phyloP scores from a whole-genome alignment of 1,284 basidiomycete genomes.

The Hortiboletus rubellus region DNA sequence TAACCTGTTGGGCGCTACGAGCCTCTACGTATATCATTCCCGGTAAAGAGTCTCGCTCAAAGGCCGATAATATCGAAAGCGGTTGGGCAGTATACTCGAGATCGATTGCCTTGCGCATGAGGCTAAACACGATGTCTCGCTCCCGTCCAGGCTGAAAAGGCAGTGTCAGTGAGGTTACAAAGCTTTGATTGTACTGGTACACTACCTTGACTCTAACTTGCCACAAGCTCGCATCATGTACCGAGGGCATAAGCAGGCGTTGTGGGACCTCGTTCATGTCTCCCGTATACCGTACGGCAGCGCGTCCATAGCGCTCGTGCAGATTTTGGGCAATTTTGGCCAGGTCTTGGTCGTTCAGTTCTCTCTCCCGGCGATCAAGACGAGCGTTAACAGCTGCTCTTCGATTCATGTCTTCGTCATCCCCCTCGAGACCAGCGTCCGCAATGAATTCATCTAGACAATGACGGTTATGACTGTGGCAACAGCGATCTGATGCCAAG shows the following conservation, averaged over 20 bases:
- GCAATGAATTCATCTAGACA: constrained; percentile 80
- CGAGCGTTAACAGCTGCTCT: constrained; percentile 71
- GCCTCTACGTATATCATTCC: constrained; percentile 98
- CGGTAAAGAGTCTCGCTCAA: constrained; percentile 92
- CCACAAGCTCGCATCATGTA: constrained; percentile 95
- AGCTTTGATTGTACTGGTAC: constrained; percentile 3
- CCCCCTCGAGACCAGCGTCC: constrained; percentile 64
- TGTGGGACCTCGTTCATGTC: constrained; percentile 96
- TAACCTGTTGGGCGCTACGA: constrained; percentile 83
- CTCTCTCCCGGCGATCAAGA: constrained; percentile 74
- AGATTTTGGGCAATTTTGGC: constrained; percentile 86
- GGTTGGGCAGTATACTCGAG: constrained; percentile 75
- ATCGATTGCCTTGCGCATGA: constrained; percentile 91
- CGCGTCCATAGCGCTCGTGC: constrained; percentile 76
- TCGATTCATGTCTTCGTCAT: constrained; percentile 66
- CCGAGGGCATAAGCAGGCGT: constrained; percentile 90
- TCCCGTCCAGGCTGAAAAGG: constrained; percentile 79
- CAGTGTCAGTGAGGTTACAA: background rate
- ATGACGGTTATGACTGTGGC: constrained; percentile 12
- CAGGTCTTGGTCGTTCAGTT: constrained; percentile 81
- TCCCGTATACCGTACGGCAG: constrained; percentile 75
- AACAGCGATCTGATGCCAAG: background rate
- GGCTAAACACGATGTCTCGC: constrained; percentile 88
- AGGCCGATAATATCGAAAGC: constrained; percentile 87
- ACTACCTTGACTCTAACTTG: constrained; percentile 90